Evolutionary conservation across 768 basidiomycete genomes (phyloP), one percentile per base, ranked within the genome.

Genomic region (Panaeolus papilionaceus): DNA sequence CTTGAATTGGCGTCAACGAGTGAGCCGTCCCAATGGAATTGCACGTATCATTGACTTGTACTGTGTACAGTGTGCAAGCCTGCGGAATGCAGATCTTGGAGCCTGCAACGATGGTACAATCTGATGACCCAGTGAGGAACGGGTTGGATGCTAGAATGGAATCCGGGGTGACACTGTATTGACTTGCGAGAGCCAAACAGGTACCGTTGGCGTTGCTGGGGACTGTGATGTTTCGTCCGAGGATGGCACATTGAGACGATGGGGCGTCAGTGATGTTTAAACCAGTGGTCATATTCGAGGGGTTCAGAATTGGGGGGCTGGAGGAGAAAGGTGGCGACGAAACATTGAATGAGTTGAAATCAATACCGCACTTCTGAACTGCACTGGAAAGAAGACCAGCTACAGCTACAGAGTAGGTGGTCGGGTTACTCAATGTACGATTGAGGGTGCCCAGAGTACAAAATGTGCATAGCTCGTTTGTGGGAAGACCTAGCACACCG

Each of bases 381-480:
- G 74, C 74, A 26, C 10, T 58, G 18, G 67, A 69, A 23, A 72
- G 62, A 14, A 70, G 40, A 58, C 62, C 54, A 61, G 65, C 71
- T n/a, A 71, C 37, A n/a, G 69, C 62, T 54, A 47, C 61, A 61
- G 61, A 75, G 65, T 70, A 74, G 39, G 58, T 70, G n/a, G 62
- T 45, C 12, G 75, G 72, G 51, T 72, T 74, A 3, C 61, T 58
- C 14, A 76, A 66, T 2, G 75, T 75, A 18, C 67, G 64, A 42
- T 74, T 75, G 40, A 76, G 39, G 11, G 72, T 73, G 18, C 65
- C 67, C 11, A 76, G 64, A 16, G 68, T 68, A 64, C 75, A 76
- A 49, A 65, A 76, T 33, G 74, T 69, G 66, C 75, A 76, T 2
- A 75, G 61, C 64, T 76, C 61, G 20, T 65, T 38, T 26, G 65